A percentile compares a stretch with the other conserved stretches of the same genome.
phyloP scores from a whole-genome alignment of 352 stramenopile genomes.

The Sclerospora graminicola region DNA sequence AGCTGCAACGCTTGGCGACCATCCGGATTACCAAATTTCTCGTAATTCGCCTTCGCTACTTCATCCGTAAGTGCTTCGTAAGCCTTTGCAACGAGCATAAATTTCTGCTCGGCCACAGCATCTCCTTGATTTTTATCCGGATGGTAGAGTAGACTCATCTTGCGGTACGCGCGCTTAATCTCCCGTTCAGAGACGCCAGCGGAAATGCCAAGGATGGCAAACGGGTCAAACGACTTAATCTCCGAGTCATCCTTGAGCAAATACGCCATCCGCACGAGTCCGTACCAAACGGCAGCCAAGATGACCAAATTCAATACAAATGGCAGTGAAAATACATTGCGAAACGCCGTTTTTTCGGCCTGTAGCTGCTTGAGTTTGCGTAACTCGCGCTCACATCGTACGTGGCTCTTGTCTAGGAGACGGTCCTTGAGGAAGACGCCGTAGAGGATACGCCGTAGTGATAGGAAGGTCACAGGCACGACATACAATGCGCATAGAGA shows the following conservation, averaged over 20 bases:
- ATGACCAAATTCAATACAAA: constrained; percentile 75
- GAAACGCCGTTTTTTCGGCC: constrained; percentile 74
- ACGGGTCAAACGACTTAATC: constrained; percentile 98
- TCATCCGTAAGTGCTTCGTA: constrained; percentile 95
- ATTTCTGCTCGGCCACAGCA: constrained; percentile 95
- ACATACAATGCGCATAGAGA: constrained; percentile 94
- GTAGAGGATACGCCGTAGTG: constrained; percentile 76
- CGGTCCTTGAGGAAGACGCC: constrained; percentile 84
- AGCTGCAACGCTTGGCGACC: constrained; percentile 95
- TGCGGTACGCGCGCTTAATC: constrained; percentile 94
- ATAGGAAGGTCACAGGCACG: constrained; percentile 91
- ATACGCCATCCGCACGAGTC: constrained; percentile 84
- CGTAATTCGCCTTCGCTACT: constrained; percentile 94
- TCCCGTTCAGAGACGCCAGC: constrained; percentile 82
- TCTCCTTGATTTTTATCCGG: constrained; percentile 97
- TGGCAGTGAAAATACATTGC: constrained; percentile 69
- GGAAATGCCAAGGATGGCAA: constrained; percentile 93
- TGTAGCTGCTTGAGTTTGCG: constrained; percentile 81
- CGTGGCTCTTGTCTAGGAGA: constrained; percentile 73
- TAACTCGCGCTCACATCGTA: constrained; percentile 78
- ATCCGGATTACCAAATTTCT: constrained; percentile 98
- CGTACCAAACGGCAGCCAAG: constrained; percentile 65
- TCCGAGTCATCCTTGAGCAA: constrained; percentile 92
- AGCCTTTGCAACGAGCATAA: constrained; percentile 95
- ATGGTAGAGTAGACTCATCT: constrained; percentile 89